Percentiles rank a stretch among this genome's conserved stretches.
Conservation (phyloP, 495 filamentous ascomycete species). For the Penicillium bialowiezense region DNA sequence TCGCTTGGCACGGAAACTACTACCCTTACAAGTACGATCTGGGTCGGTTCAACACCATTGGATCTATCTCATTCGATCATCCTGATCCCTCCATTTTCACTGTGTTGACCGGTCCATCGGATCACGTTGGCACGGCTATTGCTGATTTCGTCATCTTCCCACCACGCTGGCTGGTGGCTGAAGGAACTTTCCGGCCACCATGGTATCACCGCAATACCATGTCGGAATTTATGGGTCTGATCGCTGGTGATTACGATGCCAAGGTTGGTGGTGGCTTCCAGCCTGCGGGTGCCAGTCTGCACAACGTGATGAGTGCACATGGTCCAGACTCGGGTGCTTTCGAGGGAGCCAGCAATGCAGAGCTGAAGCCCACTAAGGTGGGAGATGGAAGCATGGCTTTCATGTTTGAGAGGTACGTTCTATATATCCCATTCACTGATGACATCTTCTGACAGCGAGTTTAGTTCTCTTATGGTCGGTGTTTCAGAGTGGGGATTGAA, state of each 20-base stretch:
- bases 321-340: constrained; percentile 57
- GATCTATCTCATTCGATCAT: constrained; percentile 72
- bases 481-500: constrained; percentile 90
- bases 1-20: constrained; percentile 76
- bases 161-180: constrained; percentile 73
- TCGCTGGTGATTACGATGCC: constrained; percentile 65
- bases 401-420: constrained; percentile 61
- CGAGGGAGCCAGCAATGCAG: constrained; percentile 56
- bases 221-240: constrained; percentile 60
- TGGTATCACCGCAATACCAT: constrained; percentile 83
- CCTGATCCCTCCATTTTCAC: constrained; percentile 82
- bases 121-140: constrained; percentile 68
- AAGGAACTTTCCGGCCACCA: constrained; percentile 78
- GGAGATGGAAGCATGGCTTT: constrained; percentile 65
- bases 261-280: constrained; percentile 64
- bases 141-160: constrained; percentile 85
- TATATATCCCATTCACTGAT: background rate
- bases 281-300: constrained; percentile 59
- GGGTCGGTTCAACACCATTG: constrained; percentile 74
- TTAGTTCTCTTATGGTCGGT: constrained; percentile 77
- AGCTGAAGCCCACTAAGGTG: constrained; percentile 56
- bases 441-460: background rate
- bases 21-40: constrained; percentile 90
- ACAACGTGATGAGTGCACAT: constrained; percentile 64
- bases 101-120: constrained; percentile 73